These are phyloP conservation scores for Thoreauomyces humboldtii DNA, from an alignment of 192 early-diverging fungal species.

Conservation along the genomic window DNA sequence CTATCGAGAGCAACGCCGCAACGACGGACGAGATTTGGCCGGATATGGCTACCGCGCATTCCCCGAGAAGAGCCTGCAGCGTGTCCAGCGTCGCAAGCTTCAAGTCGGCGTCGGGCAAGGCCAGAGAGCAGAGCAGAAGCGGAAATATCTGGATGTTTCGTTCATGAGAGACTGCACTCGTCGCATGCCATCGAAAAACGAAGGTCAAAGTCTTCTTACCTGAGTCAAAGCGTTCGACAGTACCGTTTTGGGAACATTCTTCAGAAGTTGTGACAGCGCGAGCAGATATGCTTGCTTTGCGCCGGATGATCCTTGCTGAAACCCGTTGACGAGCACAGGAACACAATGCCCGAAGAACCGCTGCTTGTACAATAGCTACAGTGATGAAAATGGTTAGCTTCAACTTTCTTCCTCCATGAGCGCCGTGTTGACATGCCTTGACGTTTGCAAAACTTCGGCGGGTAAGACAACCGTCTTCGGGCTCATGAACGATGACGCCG, in stretches of 20 bases:
- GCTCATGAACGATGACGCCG: slow-evolving; percentile 71
- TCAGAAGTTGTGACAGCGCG: slow-evolving; percentile 79
- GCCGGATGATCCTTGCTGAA: slow-evolving; percentile 6
- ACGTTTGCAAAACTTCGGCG: slow-evolving; percentile 63
- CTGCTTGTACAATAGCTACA: slow-evolving; percentile 22
- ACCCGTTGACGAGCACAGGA: slow-evolving; percentile 37
- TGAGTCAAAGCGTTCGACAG: slow-evolving; percentile 74
- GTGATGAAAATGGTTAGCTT: slow-evolving; percentile 86
- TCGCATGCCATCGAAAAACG: neutral
- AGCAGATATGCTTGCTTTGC: slow-evolving; percentile 65
- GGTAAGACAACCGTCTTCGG: slow-evolving; percentile 63
- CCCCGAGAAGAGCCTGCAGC: slow-evolving; percentile 60
- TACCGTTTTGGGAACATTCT: too few relatives aligned
- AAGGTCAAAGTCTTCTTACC: slow-evolving; percentile 73
- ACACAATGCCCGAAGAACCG: slow-evolving; percentile 54
- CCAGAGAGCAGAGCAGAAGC: slow-evolving; percentile 72
- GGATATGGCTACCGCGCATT: slow-evolving; percentile 70
- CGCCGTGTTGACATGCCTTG: too few relatives aligned
- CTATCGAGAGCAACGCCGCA: slow-evolving; percentile 15
- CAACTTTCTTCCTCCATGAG: too few relatives aligned
- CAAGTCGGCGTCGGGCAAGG: slow-evolving; percentile 61
- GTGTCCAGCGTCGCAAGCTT: slow-evolving; percentile 57
- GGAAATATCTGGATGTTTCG: slow-evolving; percentile 62
- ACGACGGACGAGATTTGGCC: slow-evolving; percentile 44
- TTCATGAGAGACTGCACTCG: neutral